Evolutionary conservation across 2,329 filamentous ascomycete species (phyloP), one percentile per base, ranked within the genome.

Genomic region (Rachicladosporium sp.): DNA sequence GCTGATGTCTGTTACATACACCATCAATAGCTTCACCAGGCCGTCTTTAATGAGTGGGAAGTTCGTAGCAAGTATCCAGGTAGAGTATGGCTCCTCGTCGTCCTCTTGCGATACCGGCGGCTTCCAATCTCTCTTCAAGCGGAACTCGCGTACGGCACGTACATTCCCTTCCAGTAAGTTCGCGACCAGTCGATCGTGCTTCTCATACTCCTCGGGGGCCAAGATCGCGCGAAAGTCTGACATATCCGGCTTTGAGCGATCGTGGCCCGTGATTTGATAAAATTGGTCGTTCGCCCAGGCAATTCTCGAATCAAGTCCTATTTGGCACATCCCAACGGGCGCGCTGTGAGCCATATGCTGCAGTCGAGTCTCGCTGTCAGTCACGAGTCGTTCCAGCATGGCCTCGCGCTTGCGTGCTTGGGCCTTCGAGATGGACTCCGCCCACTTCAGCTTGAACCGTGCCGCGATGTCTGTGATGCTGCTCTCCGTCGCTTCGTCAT

Each of bases 261-360:
- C 41, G 19, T 49, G 45, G n/a, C 44, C 48, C 31, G 43, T 44
- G 10, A 51, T 49, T n/a, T 49, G 45, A 41, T 50, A 47, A 30
- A 48, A 53, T 27, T 51, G 46, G 19, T 65, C 51, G 35, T 67
- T 67, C 1, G 59, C 52, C 44, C 64, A 66, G 2, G 54, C 50
- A 27, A 62, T 59, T 4, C 46, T 48, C 1, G 57, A 55, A n/a
- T 53, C 41, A 4, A 53, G 43, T 8, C 49, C 49, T 23, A 61
- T 48, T 21, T 53, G 50, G 32, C 40, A 61, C 33, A 66, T 63
- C 2, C 55, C 62, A 3, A 65, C 47, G 4, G 62, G 60, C 4
- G 60, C 54, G 7, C 53, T 45, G 35, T 62, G 55, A 2, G 62
- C 61, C 46, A 66, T 60, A 7, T 57, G 51, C 31, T 58, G 53